Conservation (phyloP, 768 basidiomycete species). For the Hericium alpestre region DNA sequence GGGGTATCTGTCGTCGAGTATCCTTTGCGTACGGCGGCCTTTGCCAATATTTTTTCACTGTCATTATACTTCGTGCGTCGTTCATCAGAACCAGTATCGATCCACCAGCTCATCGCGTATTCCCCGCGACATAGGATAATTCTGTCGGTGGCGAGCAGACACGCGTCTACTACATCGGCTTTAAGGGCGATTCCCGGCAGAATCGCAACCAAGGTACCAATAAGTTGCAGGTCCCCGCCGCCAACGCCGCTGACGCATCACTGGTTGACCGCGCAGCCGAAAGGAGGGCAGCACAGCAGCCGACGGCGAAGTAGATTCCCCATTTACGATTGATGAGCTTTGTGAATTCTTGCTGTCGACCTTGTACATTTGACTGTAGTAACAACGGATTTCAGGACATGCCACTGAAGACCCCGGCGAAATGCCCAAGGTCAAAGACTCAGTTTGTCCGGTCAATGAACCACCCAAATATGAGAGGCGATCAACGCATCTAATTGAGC, state of each 20-base stretch:
- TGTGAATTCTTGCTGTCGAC: not conserved
- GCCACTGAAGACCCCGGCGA: too few relatives aligned
- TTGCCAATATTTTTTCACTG: constrained; percentile 61
- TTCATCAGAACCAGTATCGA: constrained; percentile 1
- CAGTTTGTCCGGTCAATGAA: too few relatives aligned
- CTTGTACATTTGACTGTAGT: too few relatives aligned
- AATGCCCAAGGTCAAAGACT: too few relatives aligned
- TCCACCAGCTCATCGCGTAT: too few relatives aligned
- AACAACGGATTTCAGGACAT: too few relatives aligned
- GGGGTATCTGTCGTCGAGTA: constrained; percentile 70
- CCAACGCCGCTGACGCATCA: constrained; percentile 64
- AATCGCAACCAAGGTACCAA: constrained; percentile 47
- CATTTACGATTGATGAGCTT: not conserved
- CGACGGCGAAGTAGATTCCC: constrained; percentile 40
- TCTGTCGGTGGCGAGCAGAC: constrained; percentile 55
- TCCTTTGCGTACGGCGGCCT: constrained; percentile 65
- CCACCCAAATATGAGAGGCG: too few relatives aligned
- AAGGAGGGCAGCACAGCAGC: constrained; percentile 49
- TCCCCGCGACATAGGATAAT: constrained; percentile 37
- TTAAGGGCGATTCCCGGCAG: constrained; percentile 61
- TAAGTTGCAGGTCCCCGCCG: constrained; percentile 69
- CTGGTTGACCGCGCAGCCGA: constrained; percentile 50
- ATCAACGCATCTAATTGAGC: too few relatives aligned
- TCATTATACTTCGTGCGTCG: constrained; percentile 71
- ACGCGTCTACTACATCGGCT: constrained; percentile 71